These are phyloP conservation scores for Geotrichum reessii DNA, from an alignment of 1,139 yeast genomes.

Conservation along the genomic window DNA sequence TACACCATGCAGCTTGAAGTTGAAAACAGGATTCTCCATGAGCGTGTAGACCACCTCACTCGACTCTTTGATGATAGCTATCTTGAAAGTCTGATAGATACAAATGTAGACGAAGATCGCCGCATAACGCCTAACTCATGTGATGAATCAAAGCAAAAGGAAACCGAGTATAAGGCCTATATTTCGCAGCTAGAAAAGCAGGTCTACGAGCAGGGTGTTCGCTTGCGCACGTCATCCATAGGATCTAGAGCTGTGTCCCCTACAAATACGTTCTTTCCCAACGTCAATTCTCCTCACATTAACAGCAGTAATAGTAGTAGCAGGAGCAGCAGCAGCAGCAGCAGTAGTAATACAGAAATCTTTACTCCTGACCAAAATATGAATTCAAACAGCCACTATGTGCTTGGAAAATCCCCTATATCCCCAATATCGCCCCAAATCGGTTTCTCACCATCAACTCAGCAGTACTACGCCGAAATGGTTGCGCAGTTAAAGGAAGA, in stretches of 20 bases:
- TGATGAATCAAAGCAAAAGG: conserved; percentile 41
- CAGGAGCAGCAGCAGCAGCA: neutral
- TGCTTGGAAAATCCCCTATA: neutral
- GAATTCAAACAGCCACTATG: neutral
- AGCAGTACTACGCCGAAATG: conserved; percentile 25
- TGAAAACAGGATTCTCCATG: conserved; percentile 56
- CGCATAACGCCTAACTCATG: too few relatives aligned
- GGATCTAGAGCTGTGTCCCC: neutral
- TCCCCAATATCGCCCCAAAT: neutral
- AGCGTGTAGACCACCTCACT: conserved; percentile 60
- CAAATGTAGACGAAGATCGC: conserved; percentile 19
- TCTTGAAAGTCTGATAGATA: conserved; percentile 41
- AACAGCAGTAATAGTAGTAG: neutral
- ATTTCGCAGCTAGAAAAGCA: conserved; percentile 58
- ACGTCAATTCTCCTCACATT: neutral
- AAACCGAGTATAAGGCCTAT: conserved; percentile 60
- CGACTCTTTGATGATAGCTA: conserved; percentile 55
- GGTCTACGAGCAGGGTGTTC: conserved; percentile 39
- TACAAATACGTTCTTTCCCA: neutral
- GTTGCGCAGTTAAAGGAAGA: conserved; percentile 66
- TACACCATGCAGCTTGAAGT: conserved; percentile 50
- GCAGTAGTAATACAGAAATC: neutral
- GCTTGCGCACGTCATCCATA: conserved; percentile 7
- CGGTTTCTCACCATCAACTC: neutral
- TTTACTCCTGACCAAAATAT: neutral